Base-by-base conservation (phyloP, 306 rosid genomes). In the Prunus mume region DNA sequence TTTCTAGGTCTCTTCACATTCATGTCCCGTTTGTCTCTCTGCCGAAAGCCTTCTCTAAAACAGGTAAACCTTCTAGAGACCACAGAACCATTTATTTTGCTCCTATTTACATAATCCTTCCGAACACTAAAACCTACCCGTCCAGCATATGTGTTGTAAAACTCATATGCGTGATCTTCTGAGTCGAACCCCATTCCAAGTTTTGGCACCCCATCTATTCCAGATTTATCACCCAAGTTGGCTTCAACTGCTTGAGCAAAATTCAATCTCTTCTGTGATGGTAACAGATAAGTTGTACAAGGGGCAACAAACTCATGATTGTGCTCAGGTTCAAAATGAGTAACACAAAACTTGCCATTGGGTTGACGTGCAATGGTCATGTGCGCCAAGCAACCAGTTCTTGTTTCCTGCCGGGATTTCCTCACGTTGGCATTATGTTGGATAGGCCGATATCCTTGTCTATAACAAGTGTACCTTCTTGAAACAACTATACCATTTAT, bases 301-400 rank as follows among this genome's bases (percentile, higher is more conserved):
- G 89, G 83, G 4, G 87, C 77, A 43, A 82, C 84, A 78, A 85
- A 78, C 81, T 83, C 88, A 65, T 87, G 91, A 82, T 89, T 89
- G 80, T 89, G 93, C 71, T 80, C 77, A 22, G 79, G 52, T 74
- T 87, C 88, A 51, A 87, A 85, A 85, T 76, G 83, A 20, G 87
- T 80, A 63, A 87, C 87, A 14, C 65, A 61, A 76, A 87, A 89
- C 79, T 82, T 89, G 79, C 90, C 82, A 76, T 82, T 83, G 45
- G 88, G 72, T 60, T 87, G 90, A 76, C 90, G 90, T 32, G 87
- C 81, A 56, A 87, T 89, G 27, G 91, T 89, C 93, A 89, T 87
- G 64, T 89, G 87, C 10, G 93, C 91, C 81, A 89, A 83, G 76
- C 93, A 89, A 22, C 93, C 90, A 9, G 88, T 89, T 83, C 93